Conservation (phyloP, 805 yeast genomes). For the Kluyveromyces starmeri region DNA sequence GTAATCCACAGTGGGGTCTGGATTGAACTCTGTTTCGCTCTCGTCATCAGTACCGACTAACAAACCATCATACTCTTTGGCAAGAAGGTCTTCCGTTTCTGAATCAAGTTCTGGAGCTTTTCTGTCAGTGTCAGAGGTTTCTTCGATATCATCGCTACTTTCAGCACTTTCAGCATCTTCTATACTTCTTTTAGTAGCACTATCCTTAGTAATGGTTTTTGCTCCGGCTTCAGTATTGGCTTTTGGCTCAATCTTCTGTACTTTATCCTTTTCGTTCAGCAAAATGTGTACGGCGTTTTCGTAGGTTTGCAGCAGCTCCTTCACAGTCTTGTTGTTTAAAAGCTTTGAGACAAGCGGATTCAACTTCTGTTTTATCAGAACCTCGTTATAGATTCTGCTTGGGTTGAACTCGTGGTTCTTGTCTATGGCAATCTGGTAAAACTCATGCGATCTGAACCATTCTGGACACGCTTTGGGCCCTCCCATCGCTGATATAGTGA, state of each 20-base stretch:
- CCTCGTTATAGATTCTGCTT: constrained; percentile 33
- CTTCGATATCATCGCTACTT: constrained; percentile 15
- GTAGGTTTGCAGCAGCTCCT: constrained; percentile 36
- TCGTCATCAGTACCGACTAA: constrained; percentile 34
- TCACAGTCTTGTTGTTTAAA: constrained; percentile 38
- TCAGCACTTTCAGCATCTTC: constrained; percentile 5
- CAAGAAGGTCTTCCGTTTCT: constrained; percentile 20
- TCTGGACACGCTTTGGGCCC: constrained; percentile 15
- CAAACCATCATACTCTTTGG: constrained; percentile 31
- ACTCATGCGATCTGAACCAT: constrained; percentile 23
- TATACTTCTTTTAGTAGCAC: neutral
- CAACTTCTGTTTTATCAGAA: constrained; percentile 15
- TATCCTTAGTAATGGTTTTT: neutral
- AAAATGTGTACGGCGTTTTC: constrained; percentile 33
- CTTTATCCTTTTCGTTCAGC: constrained; percentile 23
- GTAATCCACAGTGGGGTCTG: constrained; percentile 22
- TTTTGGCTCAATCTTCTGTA: constrained; percentile 7
- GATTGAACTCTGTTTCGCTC: constrained; percentile 29
- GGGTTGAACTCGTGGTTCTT: constrained; percentile 36
- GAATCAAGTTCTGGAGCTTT: constrained; percentile 11
- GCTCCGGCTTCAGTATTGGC: constrained; percentile 3
- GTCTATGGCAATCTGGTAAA: constrained; percentile 22
- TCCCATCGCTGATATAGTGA: constrained; percentile 15
- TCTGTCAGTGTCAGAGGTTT: constrained; percentile 13
- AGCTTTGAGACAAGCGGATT: constrained; percentile 2